phyloP scores from a whole-genome alignment of 2,329 filamentous ascomycete genomes.

The Elsinoe arachidis region DNA sequence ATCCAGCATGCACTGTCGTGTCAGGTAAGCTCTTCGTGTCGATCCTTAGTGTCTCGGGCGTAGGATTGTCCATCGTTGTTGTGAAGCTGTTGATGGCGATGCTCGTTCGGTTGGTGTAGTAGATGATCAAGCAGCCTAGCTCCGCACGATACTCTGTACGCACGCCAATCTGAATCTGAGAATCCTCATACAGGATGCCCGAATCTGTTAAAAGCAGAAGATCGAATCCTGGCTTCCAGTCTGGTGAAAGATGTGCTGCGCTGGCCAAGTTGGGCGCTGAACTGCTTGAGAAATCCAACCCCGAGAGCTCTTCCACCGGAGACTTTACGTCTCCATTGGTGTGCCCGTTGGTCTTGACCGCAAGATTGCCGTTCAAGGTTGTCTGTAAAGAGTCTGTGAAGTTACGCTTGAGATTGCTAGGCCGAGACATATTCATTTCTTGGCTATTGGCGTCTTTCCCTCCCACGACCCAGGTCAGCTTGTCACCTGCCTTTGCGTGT shows the following conservation, averaged over 20 bases:
- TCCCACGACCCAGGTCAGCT: constrained; percentile 95
- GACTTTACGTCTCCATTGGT: constrained; percentile 23
- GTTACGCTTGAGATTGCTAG: constrained; percentile 72
- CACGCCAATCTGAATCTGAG: constrained; percentile 83
- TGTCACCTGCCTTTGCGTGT: constrained; percentile 77
- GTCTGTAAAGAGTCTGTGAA: constrained; percentile 51
- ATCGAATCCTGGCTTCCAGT: constrained; percentile 88
- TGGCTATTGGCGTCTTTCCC: constrained; percentile 84
- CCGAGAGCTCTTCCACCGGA: constrained; percentile 57
- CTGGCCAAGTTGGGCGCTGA: constrained; percentile 80
- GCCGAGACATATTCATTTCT: constrained; percentile 73
- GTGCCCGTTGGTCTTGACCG: constrained; percentile 21
- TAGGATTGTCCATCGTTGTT: constrained; percentile 76
- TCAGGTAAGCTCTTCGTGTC: constrained; percentile 87
- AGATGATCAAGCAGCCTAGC: constrained; percentile 88
- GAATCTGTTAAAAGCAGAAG: constrained; percentile 70
- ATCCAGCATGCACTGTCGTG: constrained; percentile 62
- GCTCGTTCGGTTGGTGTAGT: constrained; percentile 88
- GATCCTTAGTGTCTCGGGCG: constrained; percentile 62
- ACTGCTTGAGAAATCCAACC: constrained; percentile 65
- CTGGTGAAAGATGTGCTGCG: constrained; percentile 83
- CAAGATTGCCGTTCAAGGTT: constrained; percentile 17
- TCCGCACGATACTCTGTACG: constrained; percentile 93
- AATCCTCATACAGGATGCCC: constrained; percentile 89
- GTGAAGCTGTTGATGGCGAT: constrained; percentile 77